A percentile compares a stretch with the other conserved stretches of the same genome.
phyloP scores from a whole-genome alignment of 306 rosid species.

The Acmispon strigosus region DNA sequence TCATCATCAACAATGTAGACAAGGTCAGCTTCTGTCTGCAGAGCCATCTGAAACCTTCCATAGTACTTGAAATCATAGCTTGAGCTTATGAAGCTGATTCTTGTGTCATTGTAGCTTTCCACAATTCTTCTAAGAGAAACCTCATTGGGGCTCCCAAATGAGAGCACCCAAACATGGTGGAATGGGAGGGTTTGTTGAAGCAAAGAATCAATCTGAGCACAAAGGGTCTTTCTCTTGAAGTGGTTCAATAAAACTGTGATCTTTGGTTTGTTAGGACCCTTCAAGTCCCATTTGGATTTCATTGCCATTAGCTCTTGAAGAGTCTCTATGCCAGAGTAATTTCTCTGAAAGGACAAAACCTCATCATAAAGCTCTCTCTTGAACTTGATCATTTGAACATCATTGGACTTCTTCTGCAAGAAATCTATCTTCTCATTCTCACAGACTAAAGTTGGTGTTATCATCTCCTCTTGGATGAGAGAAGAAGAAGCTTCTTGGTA shows the following conservation, averaged over 20 bases:
- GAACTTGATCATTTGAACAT: slow-evolving; percentile 68
- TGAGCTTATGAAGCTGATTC: slow-evolving; percentile 82
- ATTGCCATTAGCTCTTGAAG: slow-evolving; percentile 65
- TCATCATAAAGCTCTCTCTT: slow-evolving; percentile 70
- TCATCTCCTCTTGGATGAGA: slow-evolving; percentile 34
- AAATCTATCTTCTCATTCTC: slow-evolving; percentile 84
- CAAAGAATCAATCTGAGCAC: slow-evolving; percentile 79
- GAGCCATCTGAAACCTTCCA: slow-evolving; percentile 92
- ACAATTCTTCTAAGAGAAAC: slow-evolving; percentile 67
- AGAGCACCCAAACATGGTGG: slow-evolving; percentile 91
- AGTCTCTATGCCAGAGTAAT: slow-evolving; percentile 53
- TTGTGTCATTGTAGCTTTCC: slow-evolving; percentile 73
- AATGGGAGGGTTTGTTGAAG: slow-evolving; percentile 79
- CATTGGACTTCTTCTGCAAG: slow-evolving; percentile 82
- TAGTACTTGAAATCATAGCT: slow-evolving; percentile 95
- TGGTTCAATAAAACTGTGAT: slow-evolving; percentile 80
- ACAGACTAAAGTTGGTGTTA: slow-evolving; percentile 41
- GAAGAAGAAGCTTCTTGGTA: slow-evolving; percentile 57
- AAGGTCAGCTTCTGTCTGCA: slow-evolving; percentile 81
- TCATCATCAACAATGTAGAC: slow-evolving; percentile 86
- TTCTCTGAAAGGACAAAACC: slow-evolving; percentile 57
- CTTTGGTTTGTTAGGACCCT: slow-evolving; percentile 49
- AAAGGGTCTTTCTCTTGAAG: slow-evolving; percentile 89
- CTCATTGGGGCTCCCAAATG: slow-evolving; percentile 96
- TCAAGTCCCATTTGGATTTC: slow-evolving; percentile 78